These are phyloP conservation scores for Pterulicium gracile DNA, from an alignment of 1,284 basidiomycete species.

Conservation along the genomic window DNA sequence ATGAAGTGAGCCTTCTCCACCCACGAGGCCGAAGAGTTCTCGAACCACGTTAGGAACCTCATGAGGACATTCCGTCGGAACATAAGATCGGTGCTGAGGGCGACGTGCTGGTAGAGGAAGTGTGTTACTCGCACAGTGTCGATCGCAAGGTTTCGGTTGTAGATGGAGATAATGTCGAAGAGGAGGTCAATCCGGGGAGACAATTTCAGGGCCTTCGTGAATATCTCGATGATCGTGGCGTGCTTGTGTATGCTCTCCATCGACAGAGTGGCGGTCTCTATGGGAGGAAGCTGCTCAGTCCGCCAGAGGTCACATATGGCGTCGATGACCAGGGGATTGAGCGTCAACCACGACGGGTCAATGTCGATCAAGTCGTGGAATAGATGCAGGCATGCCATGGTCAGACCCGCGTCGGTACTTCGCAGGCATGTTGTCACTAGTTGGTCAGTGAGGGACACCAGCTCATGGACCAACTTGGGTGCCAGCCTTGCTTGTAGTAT, in stretches of 20 bases:
- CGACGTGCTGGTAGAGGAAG: conserved; percentile 85
- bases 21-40: conserved; percentile 56
- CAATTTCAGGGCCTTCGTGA: conserved; percentile 61
- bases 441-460: conserved; percentile 51
- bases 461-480: conserved; percentile 65
- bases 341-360: conserved; percentile 64
- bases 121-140: conserved; percentile 77
- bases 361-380: conserved; percentile 68
- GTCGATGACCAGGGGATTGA: conserved; percentile 56
- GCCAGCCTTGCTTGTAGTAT: conserved; percentile 73
- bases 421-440: conserved; percentile 55
- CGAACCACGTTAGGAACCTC: conserved; percentile 82
- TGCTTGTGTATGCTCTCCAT: conserved; percentile 55
- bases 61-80: conserved; percentile 80
- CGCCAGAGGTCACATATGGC: conserved; percentile 69
- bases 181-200: conserved; percentile 76
- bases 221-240: conserved; percentile 63
- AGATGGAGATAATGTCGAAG: conserved; percentile 82
- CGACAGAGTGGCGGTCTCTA: conserved; percentile 33
- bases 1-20: conserved; percentile 82
- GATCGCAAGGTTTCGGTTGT: conserved; percentile 73
- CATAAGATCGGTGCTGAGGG: conserved; percentile 46
- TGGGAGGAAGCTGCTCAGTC: conserved; percentile 36
- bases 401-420: conserved; percentile 38
- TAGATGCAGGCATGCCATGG: conserved; percentile 65